Evolutionary conservation across 192 early-diverging fungal genomes (phyloP).

Genomic region (Umbelopsis isabellina): DNA sequence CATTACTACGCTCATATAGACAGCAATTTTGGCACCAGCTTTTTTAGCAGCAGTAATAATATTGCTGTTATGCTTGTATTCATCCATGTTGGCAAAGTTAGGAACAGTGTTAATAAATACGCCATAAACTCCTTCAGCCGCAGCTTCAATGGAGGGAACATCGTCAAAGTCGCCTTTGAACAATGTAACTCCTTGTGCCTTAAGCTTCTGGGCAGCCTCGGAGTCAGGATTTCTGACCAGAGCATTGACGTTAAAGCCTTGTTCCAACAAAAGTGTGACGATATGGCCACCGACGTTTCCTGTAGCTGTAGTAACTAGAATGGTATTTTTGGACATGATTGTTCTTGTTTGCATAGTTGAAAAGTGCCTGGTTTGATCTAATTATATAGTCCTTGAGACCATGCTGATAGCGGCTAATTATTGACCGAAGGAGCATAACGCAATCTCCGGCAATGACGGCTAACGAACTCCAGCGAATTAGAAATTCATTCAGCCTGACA

Average conservation of each 20-base stretch:
- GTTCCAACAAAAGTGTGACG: neutral
- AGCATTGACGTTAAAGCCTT: neutral
- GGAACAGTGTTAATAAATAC: neutral
- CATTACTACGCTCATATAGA: neutral
- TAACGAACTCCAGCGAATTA: too few relatives aligned
- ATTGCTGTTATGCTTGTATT: neutral
- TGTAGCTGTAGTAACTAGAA: neutral
- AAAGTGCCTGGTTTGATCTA: too few relatives aligned
- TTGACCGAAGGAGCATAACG: too few relatives aligned
- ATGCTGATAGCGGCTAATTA: too few relatives aligned
- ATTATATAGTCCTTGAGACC: too few relatives aligned
- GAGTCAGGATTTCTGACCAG: neutral
- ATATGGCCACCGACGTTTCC: neutral
- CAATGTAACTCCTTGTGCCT: neutral
- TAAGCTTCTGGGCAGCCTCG: neutral
- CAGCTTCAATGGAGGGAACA: neutral
- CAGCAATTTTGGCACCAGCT: neutral
- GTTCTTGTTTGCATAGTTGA: neutral
- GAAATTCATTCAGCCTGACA: too few relatives aligned
- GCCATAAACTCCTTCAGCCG: neutral
- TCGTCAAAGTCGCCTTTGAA: conserved; percentile 5
- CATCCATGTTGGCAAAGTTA: neutral
- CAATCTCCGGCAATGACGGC: too few relatives aligned
- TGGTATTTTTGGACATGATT: neutral
- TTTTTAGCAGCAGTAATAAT: neutral